Evolutionary conservation across 2,329 filamentous ascomycete species (phyloP).

Genomic region (Paradendryphiella salina): DNA sequence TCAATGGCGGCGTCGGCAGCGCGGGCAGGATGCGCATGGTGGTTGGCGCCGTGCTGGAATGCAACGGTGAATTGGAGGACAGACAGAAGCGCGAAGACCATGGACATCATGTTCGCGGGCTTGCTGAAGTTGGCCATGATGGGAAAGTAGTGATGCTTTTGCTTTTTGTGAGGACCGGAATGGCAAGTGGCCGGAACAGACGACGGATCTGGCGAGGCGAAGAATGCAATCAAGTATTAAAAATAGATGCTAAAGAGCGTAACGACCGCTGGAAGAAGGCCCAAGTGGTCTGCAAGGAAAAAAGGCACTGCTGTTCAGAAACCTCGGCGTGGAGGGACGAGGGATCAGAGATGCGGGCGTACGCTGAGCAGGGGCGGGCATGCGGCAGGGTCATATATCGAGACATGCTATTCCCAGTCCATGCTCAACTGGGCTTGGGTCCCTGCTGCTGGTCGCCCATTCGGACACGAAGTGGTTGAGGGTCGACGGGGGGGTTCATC

Average conservation of each 20-base stretch:
- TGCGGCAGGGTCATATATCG: slow-evolving; percentile 39
- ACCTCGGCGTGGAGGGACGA: slow-evolving; percentile 36
- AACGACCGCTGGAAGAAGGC: slow-evolving; percentile 36
- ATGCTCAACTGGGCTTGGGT: slow-evolving; percentile 24
- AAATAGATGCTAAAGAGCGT: slow-evolving; percentile 38
- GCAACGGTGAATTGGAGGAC: slow-evolving; percentile 41
- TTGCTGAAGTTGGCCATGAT: slow-evolving; percentile 45
- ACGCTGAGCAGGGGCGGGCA: slow-evolving; percentile 31
- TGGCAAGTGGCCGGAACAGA: slow-evolving; percentile 16
- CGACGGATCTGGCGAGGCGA: slow-evolving; percentile 16
- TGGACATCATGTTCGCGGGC: slow-evolving; percentile 38
- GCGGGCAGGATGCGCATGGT: slow-evolving; percentile 24
- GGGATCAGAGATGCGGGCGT: slow-evolving; percentile 37
- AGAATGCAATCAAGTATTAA: slow-evolving; percentile 10
- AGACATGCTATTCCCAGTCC: slow-evolving; percentile 27
- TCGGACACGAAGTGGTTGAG: slow-evolving; percentile 31
- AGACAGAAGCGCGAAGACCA: slow-evolving; percentile 40
- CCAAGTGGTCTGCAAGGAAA: slow-evolving; percentile 36
- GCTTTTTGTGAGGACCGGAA: slow-evolving; percentile 9
- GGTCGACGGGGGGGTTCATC: slow-evolving; percentile 23
- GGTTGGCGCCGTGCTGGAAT: slow-evolving; percentile 30
- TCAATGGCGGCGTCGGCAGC: slow-evolving; percentile 27
- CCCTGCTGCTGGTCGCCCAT: slow-evolving; percentile 19
- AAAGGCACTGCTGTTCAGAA: slow-evolving; percentile 22
- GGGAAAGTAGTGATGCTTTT: slow-evolving; percentile 14